phyloP scores from a whole-genome alignment of 1,284 basidiomycete species.

The Rhodotorula sp. region DNA sequence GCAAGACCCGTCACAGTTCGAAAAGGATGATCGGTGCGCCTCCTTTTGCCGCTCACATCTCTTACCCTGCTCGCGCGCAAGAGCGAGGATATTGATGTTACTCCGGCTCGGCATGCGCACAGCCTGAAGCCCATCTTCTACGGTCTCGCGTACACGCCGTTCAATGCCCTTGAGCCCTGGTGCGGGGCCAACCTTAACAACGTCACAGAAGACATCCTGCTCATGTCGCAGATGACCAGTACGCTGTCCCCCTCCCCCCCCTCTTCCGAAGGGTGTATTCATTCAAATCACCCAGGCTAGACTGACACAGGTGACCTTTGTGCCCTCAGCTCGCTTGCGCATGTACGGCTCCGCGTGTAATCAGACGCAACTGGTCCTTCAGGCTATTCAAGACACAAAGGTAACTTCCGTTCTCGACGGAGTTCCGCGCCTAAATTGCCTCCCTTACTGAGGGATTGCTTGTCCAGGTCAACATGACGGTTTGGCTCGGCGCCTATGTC shows the following conservation, averaged over 20 bases:
- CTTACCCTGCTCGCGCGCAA: too few species aligned
- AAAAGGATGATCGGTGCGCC: constrained; percentile 15
- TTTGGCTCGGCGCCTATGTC: constrained; percentile 49
- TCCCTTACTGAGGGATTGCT: not conserved
- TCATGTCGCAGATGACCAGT: constrained; percentile 49
- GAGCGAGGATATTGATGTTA: too few species aligned
- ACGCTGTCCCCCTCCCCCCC: not conserved
- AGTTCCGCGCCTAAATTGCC: not conserved
- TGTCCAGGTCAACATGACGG: constrained; percentile 25
- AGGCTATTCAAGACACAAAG: constrained; percentile 82
- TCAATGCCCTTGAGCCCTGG: constrained; percentile 34
- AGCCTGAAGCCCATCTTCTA: constrained; percentile 64
- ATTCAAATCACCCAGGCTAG: not conserved
- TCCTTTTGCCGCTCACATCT: not conserved
- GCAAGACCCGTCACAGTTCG: constrained; percentile 31
- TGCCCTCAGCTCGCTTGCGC: constrained; percentile 24
- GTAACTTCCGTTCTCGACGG: constrained; percentile 57
- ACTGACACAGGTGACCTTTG: not conserved
- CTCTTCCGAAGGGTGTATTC: too few species aligned
- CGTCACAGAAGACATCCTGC: constrained; percentile 50
- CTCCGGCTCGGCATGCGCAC: not conserved
- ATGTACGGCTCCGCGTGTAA: constrained; percentile 55
- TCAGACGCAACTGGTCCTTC: constrained; percentile 58
- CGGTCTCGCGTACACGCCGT: constrained; percentile 71
- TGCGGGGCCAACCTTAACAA: constrained; percentile 48